phyloP scores from a whole-genome alignment of 345 rosid species.

The Adansonia digitata region DNA sequence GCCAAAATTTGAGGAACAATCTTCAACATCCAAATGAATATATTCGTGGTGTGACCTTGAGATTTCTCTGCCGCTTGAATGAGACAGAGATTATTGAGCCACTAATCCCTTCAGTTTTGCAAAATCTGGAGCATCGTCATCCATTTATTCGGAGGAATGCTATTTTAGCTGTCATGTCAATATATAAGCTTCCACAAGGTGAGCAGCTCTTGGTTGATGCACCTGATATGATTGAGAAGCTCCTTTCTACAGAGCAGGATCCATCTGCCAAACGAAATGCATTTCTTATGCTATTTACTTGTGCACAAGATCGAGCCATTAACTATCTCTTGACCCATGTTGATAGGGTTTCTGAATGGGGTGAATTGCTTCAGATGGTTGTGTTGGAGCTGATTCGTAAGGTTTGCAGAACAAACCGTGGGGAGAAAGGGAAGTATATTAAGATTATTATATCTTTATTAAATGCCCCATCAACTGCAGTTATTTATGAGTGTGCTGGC shows the following conservation, averaged over 20 bases:
- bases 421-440: conserved; percentile 58
- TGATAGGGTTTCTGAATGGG: conserved; percentile 58
- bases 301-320: conserved; percentile 53
- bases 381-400: conserved; percentile 59
- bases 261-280: conserved; percentile 58
- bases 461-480: conserved; percentile 58
- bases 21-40: conserved; percentile 96
- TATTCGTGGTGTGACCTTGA: conserved; percentile 77
- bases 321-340: conserved; percentile 51
- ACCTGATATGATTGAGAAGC: conserved; percentile 62
- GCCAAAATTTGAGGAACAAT: conserved; percentile 89
- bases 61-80: conserved; percentile 40
- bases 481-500: conserved; percentile 56
- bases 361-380: conserved; percentile 60
- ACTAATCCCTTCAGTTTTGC: conserved; percentile 66
- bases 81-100: conserved; percentile 40
- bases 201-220: conserved; percentile 65
- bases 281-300: conserved; percentile 59
- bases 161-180: conserved; percentile 20
- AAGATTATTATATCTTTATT: conserved; percentile 54
- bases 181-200: conserved; percentile 47
- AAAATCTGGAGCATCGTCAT: conserved; percentile 48
- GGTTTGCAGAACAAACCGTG: conserved; percentile 51
- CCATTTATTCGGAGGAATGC: conserved; percentile 24
- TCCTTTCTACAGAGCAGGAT: conserved; percentile 52